Percentiles rank a stretch among this genome's conserved stretches.
Evolutionary conservation across 176 grass and related monocot species (phyloP).

Genomic region (Triticum monococcum): DNA sequence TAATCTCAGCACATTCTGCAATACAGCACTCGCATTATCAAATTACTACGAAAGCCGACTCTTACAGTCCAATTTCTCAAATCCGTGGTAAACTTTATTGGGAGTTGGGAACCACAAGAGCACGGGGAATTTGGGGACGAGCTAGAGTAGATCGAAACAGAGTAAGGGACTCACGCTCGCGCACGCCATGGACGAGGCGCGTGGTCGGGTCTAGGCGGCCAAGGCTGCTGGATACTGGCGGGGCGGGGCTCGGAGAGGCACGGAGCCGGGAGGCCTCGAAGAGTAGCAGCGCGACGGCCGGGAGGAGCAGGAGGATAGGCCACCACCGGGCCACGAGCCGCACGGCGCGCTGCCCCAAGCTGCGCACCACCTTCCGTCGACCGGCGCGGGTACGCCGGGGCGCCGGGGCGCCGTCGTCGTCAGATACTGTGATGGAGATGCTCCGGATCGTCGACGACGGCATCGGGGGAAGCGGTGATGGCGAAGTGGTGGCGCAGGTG

Average conservation of each 20-base stretch:
- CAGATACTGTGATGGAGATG: conserved; percentile 80
- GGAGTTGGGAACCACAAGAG: background rate
- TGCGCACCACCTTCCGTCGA: conserved; percentile 31
- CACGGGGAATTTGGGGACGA: background rate
- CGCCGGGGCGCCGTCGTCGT: conserved; percentile 61
- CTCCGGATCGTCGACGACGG: conserved; percentile 65
- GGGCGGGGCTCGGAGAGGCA: conserved; percentile 2
- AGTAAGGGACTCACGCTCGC: conserved; percentile 58
- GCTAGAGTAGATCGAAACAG: conserved; percentile 34
- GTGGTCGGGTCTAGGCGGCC: conserved; percentile 67
- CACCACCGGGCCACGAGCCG: conserved; percentile 45
- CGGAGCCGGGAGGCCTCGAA: conserved; percentile 60
- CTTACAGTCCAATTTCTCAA: background rate
- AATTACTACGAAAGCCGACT: background rate
- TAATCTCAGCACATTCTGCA: background rate
- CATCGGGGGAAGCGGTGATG: conserved; percentile 40
- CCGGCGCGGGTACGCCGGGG: conserved; percentile 8
- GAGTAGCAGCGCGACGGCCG: conserved; percentile 64
- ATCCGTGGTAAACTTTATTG: background rate
- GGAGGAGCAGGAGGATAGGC: conserved; percentile 63
- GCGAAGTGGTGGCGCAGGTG: conserved; percentile 26
- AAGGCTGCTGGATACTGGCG: conserved; percentile 35
- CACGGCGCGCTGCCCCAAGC: conserved; percentile 27
- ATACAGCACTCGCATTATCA: background rate
- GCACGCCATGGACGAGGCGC: conserved; percentile 66